phyloP scores from a whole-genome alignment of 2,329 filamentous ascomycete genomes.

The Leptodontidium sp. region DNA sequence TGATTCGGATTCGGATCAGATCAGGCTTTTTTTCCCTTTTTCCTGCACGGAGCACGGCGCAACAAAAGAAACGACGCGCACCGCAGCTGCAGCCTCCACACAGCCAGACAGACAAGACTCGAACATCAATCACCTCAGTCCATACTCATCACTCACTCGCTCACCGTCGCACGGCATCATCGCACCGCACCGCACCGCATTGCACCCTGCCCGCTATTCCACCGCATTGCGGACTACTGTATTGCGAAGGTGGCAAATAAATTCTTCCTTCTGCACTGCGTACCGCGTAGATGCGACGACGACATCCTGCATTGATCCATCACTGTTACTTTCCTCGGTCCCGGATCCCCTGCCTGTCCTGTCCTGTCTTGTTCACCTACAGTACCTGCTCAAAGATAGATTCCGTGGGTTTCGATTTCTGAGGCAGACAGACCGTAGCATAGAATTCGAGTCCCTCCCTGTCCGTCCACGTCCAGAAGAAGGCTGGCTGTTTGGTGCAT shows the following conservation, averaged over 20 bases:
- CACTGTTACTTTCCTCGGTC: background rate
- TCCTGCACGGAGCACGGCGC: no score
- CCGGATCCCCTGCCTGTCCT: slow-evolving; percentile 1
- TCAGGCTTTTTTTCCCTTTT: background rate
- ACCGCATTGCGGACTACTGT: background rate
- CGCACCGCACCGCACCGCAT: no score
- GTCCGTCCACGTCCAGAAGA: background rate
- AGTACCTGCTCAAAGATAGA: no score
- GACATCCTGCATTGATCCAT: slow-evolving; percentile 8
- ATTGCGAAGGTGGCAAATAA: slow-evolving; percentile 3
- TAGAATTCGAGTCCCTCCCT: background rate
- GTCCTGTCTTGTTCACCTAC: no score
- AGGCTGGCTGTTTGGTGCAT: background rate
- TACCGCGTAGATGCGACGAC: background rate
- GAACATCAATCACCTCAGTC: background rate
- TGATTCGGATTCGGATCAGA: background rate
- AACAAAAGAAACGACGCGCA: slow-evolving; percentile 2
- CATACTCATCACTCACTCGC: background rate
- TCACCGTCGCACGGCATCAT: background rate
- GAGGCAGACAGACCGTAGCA: background rate
- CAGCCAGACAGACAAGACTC: background rate
- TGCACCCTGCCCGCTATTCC: background rate
- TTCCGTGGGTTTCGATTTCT: background rate
- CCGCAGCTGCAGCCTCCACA: slow-evolving; percentile 15
- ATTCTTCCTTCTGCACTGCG: no score